These are phyloP conservation scores for Zizania latifolia DNA, from an alignment of 176 grass and related monocot genomes.

Conservation along the genomic window DNA sequence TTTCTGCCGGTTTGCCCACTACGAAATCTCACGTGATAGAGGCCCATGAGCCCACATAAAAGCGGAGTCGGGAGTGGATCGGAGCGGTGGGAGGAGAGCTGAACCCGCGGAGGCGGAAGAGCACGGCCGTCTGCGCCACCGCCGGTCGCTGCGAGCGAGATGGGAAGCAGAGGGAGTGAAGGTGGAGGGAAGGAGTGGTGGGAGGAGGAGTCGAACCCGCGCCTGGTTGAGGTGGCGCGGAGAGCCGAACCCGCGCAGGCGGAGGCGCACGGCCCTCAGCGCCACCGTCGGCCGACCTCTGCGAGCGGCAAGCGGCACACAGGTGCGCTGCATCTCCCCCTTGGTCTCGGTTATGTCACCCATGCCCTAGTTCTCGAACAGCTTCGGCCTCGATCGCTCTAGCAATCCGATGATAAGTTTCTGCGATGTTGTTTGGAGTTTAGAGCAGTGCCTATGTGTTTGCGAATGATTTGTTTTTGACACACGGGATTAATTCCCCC, in stretches of 20 bases:
- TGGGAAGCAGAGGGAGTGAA: too few relatives aligned
- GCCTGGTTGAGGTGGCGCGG: too few relatives aligned
- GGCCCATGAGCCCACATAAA: background rate
- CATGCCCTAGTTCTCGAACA: background rate
- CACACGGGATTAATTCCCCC: background rate
- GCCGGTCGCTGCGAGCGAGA: too few relatives aligned
- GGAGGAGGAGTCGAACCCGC: too few relatives aligned
- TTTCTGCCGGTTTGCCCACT: background rate
- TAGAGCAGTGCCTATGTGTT: background rate
- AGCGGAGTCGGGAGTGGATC: background rate
- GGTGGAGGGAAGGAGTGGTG: too few relatives aligned
- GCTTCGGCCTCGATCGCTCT: background rate
- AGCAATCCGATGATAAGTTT: background rate
- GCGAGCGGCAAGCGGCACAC: background rate
- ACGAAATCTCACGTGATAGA: too few relatives aligned
- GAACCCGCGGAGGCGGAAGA: background rate
- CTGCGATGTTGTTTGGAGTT: background rate
- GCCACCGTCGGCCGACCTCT: background rate
- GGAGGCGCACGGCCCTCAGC: background rate
- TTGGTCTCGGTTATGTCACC: background rate
- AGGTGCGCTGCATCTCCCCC: slow-evolving; percentile 5
- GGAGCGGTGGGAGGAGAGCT: background rate
- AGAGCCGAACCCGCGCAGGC: background rate
- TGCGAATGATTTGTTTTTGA: background rate
- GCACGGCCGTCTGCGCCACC: background rate